Percentiles rank a stretch among this genome's conserved stretches.
These are phyloP conservation scores for Amylocystis lapponica DNA, from an alignment of 768 basidiomycete genomes.

Conservation along the genomic window DNA sequence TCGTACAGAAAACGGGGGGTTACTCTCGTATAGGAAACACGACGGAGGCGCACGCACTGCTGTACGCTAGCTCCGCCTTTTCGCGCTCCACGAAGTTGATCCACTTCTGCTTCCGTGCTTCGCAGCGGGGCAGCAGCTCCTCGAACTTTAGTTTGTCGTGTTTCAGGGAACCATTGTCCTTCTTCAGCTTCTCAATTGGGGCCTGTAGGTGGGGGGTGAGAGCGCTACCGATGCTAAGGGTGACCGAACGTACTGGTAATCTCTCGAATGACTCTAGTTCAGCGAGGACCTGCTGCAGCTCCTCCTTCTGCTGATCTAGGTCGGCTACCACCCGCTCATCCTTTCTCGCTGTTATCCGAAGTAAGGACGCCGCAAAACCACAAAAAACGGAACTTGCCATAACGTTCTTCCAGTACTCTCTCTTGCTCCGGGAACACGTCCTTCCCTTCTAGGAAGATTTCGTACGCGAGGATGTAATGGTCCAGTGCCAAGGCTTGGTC, in stretches of 20 bases:
- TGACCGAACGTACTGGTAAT: slow-evolving; percentile 42
- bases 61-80: slow-evolving; percentile 54
- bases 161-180: slow-evolving; percentile 56
- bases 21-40: not conserved
- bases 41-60: slow-evolving; percentile 45
- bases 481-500: slow-evolving; percentile 75
- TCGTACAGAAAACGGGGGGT: slow-evolving; percentile 3
- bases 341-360: slow-evolving; percentile 47
- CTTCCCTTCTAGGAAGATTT: slow-evolving; percentile 56
- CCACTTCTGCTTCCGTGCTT: slow-evolving; percentile 61
- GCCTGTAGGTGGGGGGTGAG: slow-evolving; percentile 26
- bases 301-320: slow-evolving; percentile 50
- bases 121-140: slow-evolving; percentile 65
- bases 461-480: slow-evolving; percentile 64
- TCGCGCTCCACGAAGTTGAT: slow-evolving; percentile 62
- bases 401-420: slow-evolving; percentile 65
- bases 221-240: too few species aligned
- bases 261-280: slow-evolving; percentile 57
- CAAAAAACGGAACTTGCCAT: slow-evolving; percentile 45
- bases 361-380: slow-evolving; percentile 1
- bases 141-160: slow-evolving; percentile 77
- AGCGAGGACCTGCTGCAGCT: slow-evolving; percentile 39
- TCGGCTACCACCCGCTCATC: slow-evolving; percentile 63
- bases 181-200: slow-evolving; percentile 57
- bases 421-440: slow-evolving; percentile 71